Evolutionary conservation across 148 eudicot species (phyloP).

Genomic region (Heliamphora exappendiculata): DNA sequence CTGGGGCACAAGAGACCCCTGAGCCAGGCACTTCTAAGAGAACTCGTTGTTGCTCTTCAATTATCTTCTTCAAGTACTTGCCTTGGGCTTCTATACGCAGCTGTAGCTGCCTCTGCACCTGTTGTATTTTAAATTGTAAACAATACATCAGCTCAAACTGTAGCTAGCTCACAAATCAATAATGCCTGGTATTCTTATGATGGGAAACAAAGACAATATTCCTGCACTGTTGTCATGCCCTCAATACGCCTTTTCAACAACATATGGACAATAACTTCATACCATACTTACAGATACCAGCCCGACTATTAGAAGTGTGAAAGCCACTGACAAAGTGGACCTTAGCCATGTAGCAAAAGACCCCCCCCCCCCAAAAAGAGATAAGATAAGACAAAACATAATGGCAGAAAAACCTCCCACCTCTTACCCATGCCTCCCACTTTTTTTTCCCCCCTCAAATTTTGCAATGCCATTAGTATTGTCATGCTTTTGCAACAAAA

Average conservation of each 20-base stretch:
- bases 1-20: slow-evolving; percentile 16
- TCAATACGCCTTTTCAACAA: not conserved
- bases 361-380: not conserved
- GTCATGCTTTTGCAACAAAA: not conserved
- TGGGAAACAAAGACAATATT: not conserved
- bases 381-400: not conserved
- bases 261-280: not conserved
- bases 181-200: not conserved
- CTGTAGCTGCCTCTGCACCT: slow-evolving; percentile 71
- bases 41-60: slow-evolving; percentile 58
- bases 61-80: slow-evolving; percentile 46
- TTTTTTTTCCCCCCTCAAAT: not conserved
- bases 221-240: not conserved
- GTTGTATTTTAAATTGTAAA: slow-evolving; percentile 9
- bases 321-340: not conserved
- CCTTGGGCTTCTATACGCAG: slow-evolving; percentile 70
- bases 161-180: not conserved
- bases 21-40: slow-evolving; percentile 37
- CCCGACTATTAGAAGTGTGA: not conserved
- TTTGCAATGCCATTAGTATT: not conserved
- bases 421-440: not conserved
- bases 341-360: not conserved
- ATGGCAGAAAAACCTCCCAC: not conserved
- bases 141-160: not conserved
- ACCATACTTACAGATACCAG: not conserved